Conservation (phyloP, 2,329 filamentous ascomycete genomes). For the Claviceps quebecensis region DNA sequence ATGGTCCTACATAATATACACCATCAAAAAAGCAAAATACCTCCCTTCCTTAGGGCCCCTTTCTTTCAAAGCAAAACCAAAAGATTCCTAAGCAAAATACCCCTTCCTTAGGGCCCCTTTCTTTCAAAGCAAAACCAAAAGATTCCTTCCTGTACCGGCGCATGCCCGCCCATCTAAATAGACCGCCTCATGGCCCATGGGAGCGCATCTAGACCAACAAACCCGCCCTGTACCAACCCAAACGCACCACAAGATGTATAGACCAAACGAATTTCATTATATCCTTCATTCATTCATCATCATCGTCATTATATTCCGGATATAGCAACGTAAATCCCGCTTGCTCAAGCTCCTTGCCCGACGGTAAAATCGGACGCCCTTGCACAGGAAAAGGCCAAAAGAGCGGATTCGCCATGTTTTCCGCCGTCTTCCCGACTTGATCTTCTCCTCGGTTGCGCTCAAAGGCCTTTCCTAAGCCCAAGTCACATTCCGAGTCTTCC, state of each 20-base stretch:
- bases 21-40: no score
- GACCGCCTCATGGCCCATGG: not conserved
- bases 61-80: no score
- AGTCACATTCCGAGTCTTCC: conserved; percentile 33
- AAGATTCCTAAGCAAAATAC: no score
- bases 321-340: conserved; percentile 34
- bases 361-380: conserved; percentile 38
- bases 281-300: not conserved
- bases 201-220: not conserved
- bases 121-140: no score
- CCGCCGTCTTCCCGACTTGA: conserved; percentile 16
- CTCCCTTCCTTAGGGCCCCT: no score
- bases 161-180: not conserved
- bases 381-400: conserved; percentile 51
- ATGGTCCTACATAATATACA: no score
- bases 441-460: conserved; percentile 6
- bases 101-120: no score
- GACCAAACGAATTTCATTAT: not conserved
- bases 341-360: conserved; percentile 31
- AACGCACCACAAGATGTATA: not conserved
- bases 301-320: not conserved
- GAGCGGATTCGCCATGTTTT: conserved; percentile 35
- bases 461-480: conserved; percentile 19
- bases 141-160: not conserved
- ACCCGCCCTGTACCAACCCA: not conserved